phyloP scores from a whole-genome alignment of 139 green algal species.

The Pseudopediastrum boryanum region DNA sequence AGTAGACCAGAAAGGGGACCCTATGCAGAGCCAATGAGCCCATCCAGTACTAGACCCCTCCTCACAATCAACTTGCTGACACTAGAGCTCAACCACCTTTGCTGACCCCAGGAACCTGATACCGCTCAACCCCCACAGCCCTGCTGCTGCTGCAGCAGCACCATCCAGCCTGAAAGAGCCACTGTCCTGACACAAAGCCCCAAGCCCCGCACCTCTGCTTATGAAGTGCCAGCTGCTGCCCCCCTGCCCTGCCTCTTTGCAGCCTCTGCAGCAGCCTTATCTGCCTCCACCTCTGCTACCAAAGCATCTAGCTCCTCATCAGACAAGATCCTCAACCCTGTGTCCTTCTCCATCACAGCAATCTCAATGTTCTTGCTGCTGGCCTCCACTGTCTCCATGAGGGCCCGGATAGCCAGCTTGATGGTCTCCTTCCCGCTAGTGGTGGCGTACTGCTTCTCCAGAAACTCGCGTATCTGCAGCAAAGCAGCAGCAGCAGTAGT shows the following conservation, averaged over 20 bases:
- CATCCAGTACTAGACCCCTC: too few relatives aligned
- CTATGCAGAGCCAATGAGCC: too few relatives aligned
- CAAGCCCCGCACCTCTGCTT: too few relatives aligned
- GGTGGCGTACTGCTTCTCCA: slow-evolving; percentile 97
- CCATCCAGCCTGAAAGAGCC: too few relatives aligned
- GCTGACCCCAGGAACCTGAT: too few relatives aligned
- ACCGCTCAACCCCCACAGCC: too few relatives aligned
- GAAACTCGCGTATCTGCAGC: slow-evolving; percentile 89
- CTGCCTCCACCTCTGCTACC: slow-evolving; percentile 85
- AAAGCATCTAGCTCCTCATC: slow-evolving; percentile 87
- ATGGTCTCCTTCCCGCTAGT: slow-evolving; percentile 78
- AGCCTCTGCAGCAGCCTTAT: slow-evolving; percentile 86
- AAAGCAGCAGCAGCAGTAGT: not conserved
- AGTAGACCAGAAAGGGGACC: too few relatives aligned
- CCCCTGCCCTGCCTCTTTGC: slow-evolving; percentile 53
- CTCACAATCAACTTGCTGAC: too few relatives aligned
- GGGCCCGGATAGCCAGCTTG: slow-evolving; percentile 90
- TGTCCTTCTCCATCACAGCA: slow-evolving; percentile 81
- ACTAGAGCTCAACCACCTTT: too few relatives aligned
- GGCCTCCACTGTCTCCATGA: slow-evolving; percentile 91
- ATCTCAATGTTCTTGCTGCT: slow-evolving; percentile 81
- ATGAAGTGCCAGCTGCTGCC: slow-evolving; percentile 1
- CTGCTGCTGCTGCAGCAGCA: too few relatives aligned
- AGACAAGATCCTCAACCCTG: slow-evolving; percentile 55
- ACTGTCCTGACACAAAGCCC: too few relatives aligned